These are phyloP conservation scores for Boletus huronensis DNA, from an alignment of 768 basidiomycete species.

Conservation along the genomic window DNA sequence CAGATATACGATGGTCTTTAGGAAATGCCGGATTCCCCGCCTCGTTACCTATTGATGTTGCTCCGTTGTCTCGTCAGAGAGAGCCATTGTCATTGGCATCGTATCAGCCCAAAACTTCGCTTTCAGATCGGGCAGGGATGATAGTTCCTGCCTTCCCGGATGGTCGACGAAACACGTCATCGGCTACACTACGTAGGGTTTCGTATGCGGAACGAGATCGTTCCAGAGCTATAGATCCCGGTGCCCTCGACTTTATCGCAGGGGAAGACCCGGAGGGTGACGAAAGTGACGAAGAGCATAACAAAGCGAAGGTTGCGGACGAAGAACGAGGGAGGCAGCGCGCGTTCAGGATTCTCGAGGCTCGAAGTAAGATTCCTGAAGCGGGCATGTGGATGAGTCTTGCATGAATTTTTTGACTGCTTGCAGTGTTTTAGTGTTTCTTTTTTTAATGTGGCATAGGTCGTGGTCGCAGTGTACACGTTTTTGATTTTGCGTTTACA, in stretches of 20 bases:
- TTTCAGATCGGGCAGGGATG: constrained; percentile 36
- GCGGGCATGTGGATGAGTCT: constrained; percentile 83
- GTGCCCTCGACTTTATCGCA: constrained; percentile 56
- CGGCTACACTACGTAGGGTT: constrained; percentile 53
- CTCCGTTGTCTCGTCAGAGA: constrained; percentile 33
- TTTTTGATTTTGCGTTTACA: constrained; percentile 17
- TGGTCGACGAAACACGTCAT: constrained; percentile 30
- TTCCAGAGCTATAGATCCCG: constrained; percentile 62
- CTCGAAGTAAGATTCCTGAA: constrained; percentile 62
- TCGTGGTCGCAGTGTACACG: constrained; percentile 9
- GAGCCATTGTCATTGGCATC: constrained; percentile 51
- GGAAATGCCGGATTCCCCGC: constrained; percentile 39
- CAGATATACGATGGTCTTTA: constrained; percentile 29
- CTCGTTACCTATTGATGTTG: constrained; percentile 65
- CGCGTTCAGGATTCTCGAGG: constrained; percentile 68
- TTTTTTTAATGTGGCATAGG: constrained; percentile 6
- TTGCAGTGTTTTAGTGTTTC: constrained; percentile 4
- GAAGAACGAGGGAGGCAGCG: constrained; percentile 50
- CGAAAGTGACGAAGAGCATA: constrained; percentile 25
- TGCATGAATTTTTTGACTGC: constrained; percentile 34
- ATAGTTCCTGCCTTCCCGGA: constrained; percentile 29
- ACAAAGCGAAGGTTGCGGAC: constrained; percentile 18
- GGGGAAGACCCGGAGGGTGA: constrained; percentile 48
- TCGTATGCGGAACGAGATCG: constrained; percentile 70
- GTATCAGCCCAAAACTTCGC: constrained; percentile 50